phyloP scores from a whole-genome alignment of 768 basidiomycete genomes.

The Neoboletus subvelutipes region DNA sequence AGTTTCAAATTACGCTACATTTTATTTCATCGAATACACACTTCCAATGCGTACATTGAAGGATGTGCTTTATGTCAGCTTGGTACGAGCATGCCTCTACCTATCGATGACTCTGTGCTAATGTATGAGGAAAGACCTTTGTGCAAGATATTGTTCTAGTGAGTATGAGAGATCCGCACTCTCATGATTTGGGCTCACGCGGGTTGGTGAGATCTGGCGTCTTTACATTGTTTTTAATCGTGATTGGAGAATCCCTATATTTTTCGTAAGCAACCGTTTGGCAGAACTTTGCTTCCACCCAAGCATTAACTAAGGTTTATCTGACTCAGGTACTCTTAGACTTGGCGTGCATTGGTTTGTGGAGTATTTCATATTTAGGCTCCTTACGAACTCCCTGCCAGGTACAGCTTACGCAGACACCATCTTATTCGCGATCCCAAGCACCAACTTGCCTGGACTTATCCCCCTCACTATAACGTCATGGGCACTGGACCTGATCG shows the following conservation, averaged over 20 bases:
- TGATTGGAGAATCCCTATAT: conserved; percentile 20
- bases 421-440: conserved; percentile 12
- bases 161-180: neutral
- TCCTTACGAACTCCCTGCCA: neutral
- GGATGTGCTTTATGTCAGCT: conserved; percentile 12
- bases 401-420: conserved; percentile 10
- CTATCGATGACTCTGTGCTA: neutral
- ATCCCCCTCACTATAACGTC: conserved; percentile 10
- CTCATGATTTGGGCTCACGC: neutral
- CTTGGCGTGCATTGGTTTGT: conserved; percentile 20
- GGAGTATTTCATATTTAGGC: neutral
- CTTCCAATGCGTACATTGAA: conserved; percentile 15
- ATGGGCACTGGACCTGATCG: conserved; percentile 22
- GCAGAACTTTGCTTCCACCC: neutral
- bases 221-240: conserved; percentile 23
- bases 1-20: conserved; percentile 5
- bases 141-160: conserved; percentile 19
- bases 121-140: conserved; percentile 8
- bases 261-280: conserved; percentile 13
- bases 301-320: neutral
- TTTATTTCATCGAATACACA: conserved; percentile 13
- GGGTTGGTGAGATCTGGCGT: conserved; percentile 18
- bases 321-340: conserved; percentile 20
- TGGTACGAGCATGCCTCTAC: conserved; percentile 3
- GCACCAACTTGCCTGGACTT: conserved; percentile 1